These are phyloP conservation scores for Boletus eberwhitei DNA, from an alignment of 768 basidiomycete genomes.

Conservation along the genomic window DNA sequence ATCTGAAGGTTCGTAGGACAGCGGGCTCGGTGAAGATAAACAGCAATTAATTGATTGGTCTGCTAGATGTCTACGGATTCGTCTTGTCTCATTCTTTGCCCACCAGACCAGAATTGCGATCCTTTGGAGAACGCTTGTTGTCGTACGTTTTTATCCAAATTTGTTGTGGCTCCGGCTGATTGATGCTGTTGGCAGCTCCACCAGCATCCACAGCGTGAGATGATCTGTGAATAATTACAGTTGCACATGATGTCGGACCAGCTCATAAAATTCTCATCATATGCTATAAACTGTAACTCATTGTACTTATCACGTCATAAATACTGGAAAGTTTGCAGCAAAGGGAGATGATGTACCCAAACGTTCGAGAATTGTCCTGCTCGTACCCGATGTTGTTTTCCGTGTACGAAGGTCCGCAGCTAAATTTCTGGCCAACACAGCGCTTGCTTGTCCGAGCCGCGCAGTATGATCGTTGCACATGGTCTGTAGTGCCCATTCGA, in stretches of 20 bases:
- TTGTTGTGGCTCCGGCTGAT: background rate
- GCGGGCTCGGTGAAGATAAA: background rate
- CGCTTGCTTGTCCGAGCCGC: constrained; percentile 60
- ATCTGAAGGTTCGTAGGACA: constrained; percentile 42
- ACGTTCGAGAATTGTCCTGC: constrained; percentile 53
- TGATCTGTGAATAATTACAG: constrained; percentile 6
- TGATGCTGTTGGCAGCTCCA: constrained; percentile 39
- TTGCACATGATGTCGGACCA: constrained; percentile 22
- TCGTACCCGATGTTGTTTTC: constrained; percentile 47
- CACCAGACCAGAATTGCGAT: constrained; percentile 63
- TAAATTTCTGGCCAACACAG: constrained; percentile 63
- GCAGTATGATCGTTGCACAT: constrained; percentile 47
- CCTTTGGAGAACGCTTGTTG: constrained; percentile 74
- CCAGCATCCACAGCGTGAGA: constrained; percentile 42
- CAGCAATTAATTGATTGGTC: constrained; percentile 3
- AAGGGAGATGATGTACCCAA: constrained; percentile 62
- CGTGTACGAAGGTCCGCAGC: constrained; percentile 56
- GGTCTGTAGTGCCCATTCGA: constrained; percentile 65
- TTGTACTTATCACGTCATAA: constrained; percentile 30
- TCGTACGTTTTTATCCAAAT: constrained; percentile 49
- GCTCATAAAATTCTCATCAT: constrained; percentile 6
- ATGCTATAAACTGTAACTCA: constrained; percentile 9
- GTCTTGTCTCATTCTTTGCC: constrained; percentile 71
- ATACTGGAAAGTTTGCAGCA: constrained; percentile 71
- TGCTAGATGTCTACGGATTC: constrained; percentile 48